A percentile compares a stretch with the other conserved stretches of the same genome.
Conservation (phyloP, 805 yeast species). For the Sugiyamaella smithiae region DNA sequence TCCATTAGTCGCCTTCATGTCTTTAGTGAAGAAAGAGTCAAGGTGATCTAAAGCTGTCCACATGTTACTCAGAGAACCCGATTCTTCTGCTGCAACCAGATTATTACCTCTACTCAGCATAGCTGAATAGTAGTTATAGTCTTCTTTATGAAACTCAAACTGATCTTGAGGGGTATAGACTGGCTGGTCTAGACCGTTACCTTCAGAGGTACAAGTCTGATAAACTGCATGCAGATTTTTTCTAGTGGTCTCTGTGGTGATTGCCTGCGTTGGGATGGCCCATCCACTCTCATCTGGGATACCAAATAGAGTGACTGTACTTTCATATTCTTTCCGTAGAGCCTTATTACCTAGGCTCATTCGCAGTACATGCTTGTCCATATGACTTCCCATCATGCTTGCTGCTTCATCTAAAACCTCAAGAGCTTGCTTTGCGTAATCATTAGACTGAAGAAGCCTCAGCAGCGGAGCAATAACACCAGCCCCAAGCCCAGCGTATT, state of each 20-base stretch:
- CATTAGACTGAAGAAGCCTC: conserved; percentile 66
- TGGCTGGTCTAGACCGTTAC: conserved; percentile 4
- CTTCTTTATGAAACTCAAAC: conserved; percentile 58
- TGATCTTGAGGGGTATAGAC: conserved; percentile 21
- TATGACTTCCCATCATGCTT: conserved; percentile 81
- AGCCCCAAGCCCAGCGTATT: conserved; percentile 88
- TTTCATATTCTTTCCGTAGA: conserved; percentile 75
- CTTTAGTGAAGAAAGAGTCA: conserved; percentile 83
- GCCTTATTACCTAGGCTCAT: conserved; percentile 85
- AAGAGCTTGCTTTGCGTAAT: conserved; percentile 82
- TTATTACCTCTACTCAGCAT: conserved; percentile 40
- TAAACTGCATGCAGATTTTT: conserved; percentile 95
- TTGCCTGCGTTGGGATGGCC: conserved; percentile 95
- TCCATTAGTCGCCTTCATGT: conserved; percentile 25
- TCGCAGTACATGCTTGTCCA: conserved; percentile 87
- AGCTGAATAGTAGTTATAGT: conserved; percentile 41
- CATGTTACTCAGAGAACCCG: conserved; percentile 80
- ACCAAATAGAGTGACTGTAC: conserved; percentile 87
- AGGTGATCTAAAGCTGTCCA: conserved; percentile 89
- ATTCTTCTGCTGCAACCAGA: conserved; percentile 44
- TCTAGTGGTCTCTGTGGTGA: conserved; percentile 82
- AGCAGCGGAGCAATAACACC: conserved; percentile 89
- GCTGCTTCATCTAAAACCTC: conserved; percentile 86
- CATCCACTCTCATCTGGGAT: conserved; percentile 95
- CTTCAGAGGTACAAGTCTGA: conserved; percentile 55